phyloP scores from a whole-genome alignment of 2,329 filamentous ascomycete species.

The Dothideomycetidae sp. region DNA sequence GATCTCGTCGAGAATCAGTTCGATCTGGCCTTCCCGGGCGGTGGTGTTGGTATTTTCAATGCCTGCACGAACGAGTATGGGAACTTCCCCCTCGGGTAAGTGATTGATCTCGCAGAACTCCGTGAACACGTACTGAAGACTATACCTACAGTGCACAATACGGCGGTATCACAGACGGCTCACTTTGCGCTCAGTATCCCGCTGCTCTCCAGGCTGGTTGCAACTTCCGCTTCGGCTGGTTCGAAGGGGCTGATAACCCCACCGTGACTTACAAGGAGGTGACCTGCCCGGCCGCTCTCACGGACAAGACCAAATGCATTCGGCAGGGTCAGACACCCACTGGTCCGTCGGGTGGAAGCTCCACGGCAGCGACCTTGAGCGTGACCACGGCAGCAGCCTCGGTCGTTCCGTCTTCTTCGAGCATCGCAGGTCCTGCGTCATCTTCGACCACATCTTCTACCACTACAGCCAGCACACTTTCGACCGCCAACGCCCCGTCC shows the following conservation, averaged over 20 bases:
- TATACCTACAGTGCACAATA: no score
- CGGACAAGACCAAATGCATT: conserved; percentile 30
- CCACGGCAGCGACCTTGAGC: conserved; percentile 4
- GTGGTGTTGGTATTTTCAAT: conserved; percentile 43
- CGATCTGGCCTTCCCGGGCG: conserved; percentile 38
- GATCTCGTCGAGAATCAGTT: conserved; percentile 46
- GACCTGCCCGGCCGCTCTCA: conserved; percentile 39
- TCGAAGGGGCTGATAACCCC: conserved; percentile 44
- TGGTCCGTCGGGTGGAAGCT: conserved; percentile 7
- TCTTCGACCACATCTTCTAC: conserved; percentile 5
- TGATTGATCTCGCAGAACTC: no score
- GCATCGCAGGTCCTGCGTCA: conserved; percentile 5
- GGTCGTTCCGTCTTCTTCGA: conserved; percentile 10
- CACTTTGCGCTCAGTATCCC: conserved; percentile 38
- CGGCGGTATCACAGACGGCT: conserved; percentile 40
- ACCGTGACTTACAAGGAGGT: conserved; percentile 31
- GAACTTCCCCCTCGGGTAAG: conserved; percentile 30
- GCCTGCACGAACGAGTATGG: conserved; percentile 28
- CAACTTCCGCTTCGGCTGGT: conserved; percentile 49
- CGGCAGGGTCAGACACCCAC: conserved; percentile 16
- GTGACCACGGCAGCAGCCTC: conserved; percentile 9
- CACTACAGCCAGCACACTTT: neutral
- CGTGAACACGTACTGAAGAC: no score
- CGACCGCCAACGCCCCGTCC: conserved; percentile 1
- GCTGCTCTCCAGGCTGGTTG: conserved; percentile 42